phyloP scores from a whole-genome alignment of 2,329 filamentous ascomycete genomes.

The Cadophora luteo-olivacea region DNA sequence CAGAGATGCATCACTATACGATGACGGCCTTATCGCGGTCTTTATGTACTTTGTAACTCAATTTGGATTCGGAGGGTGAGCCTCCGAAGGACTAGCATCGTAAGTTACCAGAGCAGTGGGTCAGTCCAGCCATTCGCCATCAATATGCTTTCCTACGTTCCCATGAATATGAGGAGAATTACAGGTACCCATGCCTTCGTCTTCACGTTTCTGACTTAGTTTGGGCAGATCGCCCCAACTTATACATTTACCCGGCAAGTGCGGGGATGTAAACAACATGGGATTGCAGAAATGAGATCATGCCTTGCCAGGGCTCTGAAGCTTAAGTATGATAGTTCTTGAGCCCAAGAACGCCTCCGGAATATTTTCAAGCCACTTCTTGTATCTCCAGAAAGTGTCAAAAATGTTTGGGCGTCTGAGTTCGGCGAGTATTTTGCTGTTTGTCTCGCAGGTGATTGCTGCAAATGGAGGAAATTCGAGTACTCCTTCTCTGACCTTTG shows the following conservation, averaged over 20 bases:
- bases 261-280: slow-evolving; percentile 8
- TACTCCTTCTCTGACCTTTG: slow-evolving; percentile 21
- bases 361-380: background rate
- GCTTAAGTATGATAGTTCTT: background rate
- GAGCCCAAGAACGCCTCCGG: background rate
- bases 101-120: slow-evolving; percentile 1
- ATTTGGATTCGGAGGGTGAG: background rate
- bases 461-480: background rate
- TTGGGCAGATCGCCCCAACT: background rate
- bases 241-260: slow-evolving; percentile 18
- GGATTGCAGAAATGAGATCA: slow-evolving; percentile 14
- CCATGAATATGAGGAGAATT: background rate
- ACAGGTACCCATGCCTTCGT: background rate
- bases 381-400: background rate
- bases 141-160: background rate
- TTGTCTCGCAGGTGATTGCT: background rate
- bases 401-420: background rate
- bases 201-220: background rate
- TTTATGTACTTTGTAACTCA: background rate
- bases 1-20: background rate
- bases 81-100: background rate
- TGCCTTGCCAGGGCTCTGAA: background rate
- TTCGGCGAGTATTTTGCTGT: background rate
- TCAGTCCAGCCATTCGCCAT: background rate
- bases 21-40: background rate